Conservation (phyloP, 2,329 filamentous ascomycete genomes). For the Nemania sp. region DNA sequence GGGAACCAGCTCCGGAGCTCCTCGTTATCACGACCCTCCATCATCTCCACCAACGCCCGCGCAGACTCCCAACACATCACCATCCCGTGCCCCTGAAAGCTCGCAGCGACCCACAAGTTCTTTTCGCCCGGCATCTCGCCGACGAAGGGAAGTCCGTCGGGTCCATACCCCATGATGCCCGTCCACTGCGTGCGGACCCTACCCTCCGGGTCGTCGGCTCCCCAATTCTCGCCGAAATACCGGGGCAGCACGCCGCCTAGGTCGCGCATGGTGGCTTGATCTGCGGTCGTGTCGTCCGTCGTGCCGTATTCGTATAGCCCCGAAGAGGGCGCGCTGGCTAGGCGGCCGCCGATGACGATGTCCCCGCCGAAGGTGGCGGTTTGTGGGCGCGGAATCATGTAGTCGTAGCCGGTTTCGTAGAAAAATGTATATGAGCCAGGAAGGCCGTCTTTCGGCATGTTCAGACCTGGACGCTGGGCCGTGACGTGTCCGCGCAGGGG, state of each 20-base stretch:
- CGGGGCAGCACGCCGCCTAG: slow-evolving; percentile 46
- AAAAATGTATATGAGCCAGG: slow-evolving; percentile 64
- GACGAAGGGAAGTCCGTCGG: slow-evolving; percentile 57
- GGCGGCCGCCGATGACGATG: slow-evolving; percentile 65
- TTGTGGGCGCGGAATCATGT: slow-evolving; percentile 63
- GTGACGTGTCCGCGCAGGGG: slow-evolving; percentile 56
- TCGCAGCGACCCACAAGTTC: slow-evolving; percentile 58
- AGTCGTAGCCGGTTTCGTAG: slow-evolving; percentile 64
- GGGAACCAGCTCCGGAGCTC: slow-evolving; percentile 56
- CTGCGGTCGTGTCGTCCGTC: slow-evolving; percentile 57
- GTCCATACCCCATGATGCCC: slow-evolving; percentile 60
- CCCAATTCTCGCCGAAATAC: slow-evolving; percentile 59
- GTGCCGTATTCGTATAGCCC: slow-evolving; percentile 56
- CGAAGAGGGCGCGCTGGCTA: slow-evolving; percentile 45
- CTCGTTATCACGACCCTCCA: slow-evolving; percentile 43
- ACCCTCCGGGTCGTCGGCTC: slow-evolving; percentile 45
- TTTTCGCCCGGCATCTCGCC: slow-evolving; percentile 50
- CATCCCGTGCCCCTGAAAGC: slow-evolving; percentile 71
- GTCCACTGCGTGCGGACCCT: slow-evolving; percentile 53
- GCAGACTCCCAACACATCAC: slow-evolving; percentile 64
- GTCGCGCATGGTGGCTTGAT: slow-evolving; percentile 55
- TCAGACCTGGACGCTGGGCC: slow-evolving; percentile 43
- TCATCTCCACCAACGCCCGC: slow-evolving; percentile 59
- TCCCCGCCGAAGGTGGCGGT: slow-evolving; percentile 50
- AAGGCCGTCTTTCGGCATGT: slow-evolving; percentile 45